Base-by-base conservation (phyloP, 805 yeast species). In the Suhomyces sp. region DNA sequence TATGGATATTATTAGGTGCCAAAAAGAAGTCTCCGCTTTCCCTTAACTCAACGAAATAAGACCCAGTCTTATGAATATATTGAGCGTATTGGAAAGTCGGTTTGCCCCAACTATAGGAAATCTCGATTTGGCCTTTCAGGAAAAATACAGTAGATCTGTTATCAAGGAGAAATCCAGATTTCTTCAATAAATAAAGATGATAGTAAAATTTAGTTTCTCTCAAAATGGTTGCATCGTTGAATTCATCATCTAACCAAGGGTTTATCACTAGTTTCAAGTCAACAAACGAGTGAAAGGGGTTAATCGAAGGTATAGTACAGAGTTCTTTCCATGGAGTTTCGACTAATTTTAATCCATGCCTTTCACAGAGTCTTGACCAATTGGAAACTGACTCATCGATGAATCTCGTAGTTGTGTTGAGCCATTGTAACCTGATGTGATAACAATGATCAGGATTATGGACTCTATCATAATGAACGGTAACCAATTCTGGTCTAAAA, bases 361-460 rank as follows among this genome's bases (percentile, higher is more conserved):
- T 60, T 40, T 88, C 95, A 48, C 96, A 87, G 31, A 82, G 67
- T 37, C 96, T 72, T 0, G 88, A 76, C 86, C 97, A 83, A 31
- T 77, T 73, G 28, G 72, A 78, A 27, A 88, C 70, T 9, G 84
- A 68, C 45, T 88, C 95, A 39, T 88, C 96, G 32, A 87, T 78
- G 20, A 86, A 64, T 49, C 84, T 85, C 2, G 95, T 83, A 0
- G 98, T 88, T 0, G 95, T 80, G 41, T 84, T 87, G 20, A 91
- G 63, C 99, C 99, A 93, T 54, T 93, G 97, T 10, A 91, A 58
- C 30, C 96, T 69, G 20, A 93, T 74, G 52, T 91, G 98, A 64
- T 81, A 93, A 53, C 97, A 90, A 50, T 90, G 95, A 46, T 85
- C 91, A 0, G 97, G 96, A 53, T 90, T 91, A 56, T 88, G 96